Conservation (phyloP, 2,329 filamentous ascomycete genomes). For the Fusarium sp. region DNA sequence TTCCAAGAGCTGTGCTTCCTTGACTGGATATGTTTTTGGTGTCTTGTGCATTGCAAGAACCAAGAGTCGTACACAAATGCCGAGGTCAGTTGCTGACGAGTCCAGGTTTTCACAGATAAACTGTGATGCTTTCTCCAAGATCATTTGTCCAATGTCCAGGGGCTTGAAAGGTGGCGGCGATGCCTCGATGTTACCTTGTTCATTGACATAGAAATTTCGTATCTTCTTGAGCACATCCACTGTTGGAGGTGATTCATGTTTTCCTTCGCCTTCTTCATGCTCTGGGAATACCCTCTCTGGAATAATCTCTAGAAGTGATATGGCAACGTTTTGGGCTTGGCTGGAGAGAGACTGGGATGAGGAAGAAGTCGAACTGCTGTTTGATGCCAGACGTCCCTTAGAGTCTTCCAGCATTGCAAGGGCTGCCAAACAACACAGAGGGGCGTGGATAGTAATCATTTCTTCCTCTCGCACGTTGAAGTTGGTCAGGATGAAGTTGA, state of each 20-base stretch:
- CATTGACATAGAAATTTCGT: slow-evolving; percentile 74
- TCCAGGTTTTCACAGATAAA: slow-evolving; percentile 61
- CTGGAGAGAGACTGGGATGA: slow-evolving; percentile 46
- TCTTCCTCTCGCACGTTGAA: slow-evolving; percentile 98
- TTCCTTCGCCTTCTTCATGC: slow-evolving; percentile 5
- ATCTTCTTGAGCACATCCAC: slow-evolving; percentile 71
- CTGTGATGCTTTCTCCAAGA: slow-evolving; percentile 70
- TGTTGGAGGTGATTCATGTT: slow-evolving; percentile 38
- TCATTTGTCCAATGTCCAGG: slow-evolving; percentile 67
- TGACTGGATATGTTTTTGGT: slow-evolving; percentile 55
- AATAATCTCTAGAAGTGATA: slow-evolving; percentile 71
- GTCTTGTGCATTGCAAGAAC: slow-evolving; percentile 67
- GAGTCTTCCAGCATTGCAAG: slow-evolving; percentile 74
- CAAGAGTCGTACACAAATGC: slow-evolving; percentile 69
- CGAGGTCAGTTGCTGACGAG: slow-evolving; percentile 60
- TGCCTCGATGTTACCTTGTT: slow-evolving; percentile 76
- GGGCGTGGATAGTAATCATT: slow-evolving; percentile 89
- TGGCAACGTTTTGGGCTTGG: slow-evolving; percentile 60
- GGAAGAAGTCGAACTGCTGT: slow-evolving; percentile 49
- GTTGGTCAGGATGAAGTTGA: slow-evolving; percentile 83
- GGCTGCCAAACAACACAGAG: slow-evolving; percentile 68
- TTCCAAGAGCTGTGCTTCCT: slow-evolving; percentile 60
- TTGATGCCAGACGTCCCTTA: slow-evolving; percentile 51
- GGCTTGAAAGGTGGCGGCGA: slow-evolving; percentile 69
- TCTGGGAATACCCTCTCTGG: slow-evolving; percentile 72